Evolutionary conservation across 129 eudicot genomes (phyloP).

Genomic region (Pittosporum tobira): DNA sequence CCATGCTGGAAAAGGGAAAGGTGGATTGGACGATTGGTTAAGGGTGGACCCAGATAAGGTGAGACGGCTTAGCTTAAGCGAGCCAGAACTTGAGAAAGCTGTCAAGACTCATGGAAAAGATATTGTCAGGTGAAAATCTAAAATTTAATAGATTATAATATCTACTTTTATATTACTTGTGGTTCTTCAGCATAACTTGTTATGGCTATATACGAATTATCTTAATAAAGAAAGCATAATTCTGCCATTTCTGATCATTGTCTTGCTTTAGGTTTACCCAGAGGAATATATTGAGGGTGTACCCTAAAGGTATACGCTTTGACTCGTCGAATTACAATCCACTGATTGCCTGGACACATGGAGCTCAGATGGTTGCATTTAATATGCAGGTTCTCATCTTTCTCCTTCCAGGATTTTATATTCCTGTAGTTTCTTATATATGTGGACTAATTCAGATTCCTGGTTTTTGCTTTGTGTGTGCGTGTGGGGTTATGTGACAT

Average conservation of each 20-base stretch:
- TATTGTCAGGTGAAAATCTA: constrained; percentile 85
- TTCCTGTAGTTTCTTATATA: not conserved
- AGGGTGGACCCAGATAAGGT: constrained; percentile 70
- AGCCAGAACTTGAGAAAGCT: constrained; percentile 75
- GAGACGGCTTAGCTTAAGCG: constrained; percentile 93
- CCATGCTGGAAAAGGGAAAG: constrained; percentile 93
- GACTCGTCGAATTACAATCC: constrained; percentile 78
- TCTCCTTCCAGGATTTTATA: constrained; percentile 5
- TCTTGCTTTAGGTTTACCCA: constrained; percentile 54
- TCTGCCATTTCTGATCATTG: constrained; percentile 7
- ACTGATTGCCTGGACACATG: constrained; percentile 72
- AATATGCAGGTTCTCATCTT: constrained; percentile 65
- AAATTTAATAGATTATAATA: constrained; percentile 7
- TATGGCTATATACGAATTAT: not conserved
- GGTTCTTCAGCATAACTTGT: not conserved
- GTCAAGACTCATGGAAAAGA: constrained; percentile 47
- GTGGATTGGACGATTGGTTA: constrained; percentile 71
- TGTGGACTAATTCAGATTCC: not conserved
- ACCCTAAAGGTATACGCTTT: constrained; percentile 65
- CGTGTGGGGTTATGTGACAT: not conserved
- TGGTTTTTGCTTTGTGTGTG: constrained; percentile 6
- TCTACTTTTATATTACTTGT: not conserved
- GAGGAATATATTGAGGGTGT: constrained; percentile 63
- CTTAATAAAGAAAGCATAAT: not conserved
- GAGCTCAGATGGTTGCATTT: constrained; percentile 92